Evolutionary conservation across 2,329 filamentous ascomycete species (phyloP), one percentile per base, ranked within the genome.

Genomic region (Blumeria hordei): DNA sequence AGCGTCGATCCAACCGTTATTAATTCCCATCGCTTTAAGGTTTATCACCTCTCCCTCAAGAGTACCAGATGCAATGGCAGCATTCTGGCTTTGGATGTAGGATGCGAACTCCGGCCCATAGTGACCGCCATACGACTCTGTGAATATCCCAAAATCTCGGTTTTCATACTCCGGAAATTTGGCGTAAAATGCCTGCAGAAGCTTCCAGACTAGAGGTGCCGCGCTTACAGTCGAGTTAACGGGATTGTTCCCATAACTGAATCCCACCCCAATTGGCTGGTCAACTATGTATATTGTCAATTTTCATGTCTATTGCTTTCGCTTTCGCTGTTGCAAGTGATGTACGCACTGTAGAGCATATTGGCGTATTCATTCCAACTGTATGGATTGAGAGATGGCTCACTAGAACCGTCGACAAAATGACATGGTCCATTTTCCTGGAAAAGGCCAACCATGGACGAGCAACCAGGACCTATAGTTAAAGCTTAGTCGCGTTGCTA

Each of bases 101-200:
- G 69, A 66, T 14, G 72, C 70, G 44, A 58, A 58, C 49, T 56
- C 57, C 0, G 77, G 77, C 0, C 74, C 74, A 59, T 76, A 78
- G 56, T 75, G 72, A n/a, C 76, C 75, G 32, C 76, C 76, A 57
- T 79, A 79, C 5, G 62, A 63, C 44, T 73, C 69, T 5, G 73
- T 71, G 54, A 72, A 76, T 55, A 79, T 68, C 3, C 72, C 71
- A 56, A 77, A 73, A 58, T 76, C 69, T n/a, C 71, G 70, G 57
- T 80, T 73, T 62, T 75, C 71, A 62, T 83, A 82, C 34, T 72
- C 70, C 0, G 77, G 78, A 56, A 84, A 84, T 34, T 77, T 73
- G 4, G 74, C 70, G 55, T 79, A 77, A 70, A 80, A 85, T 1
- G 72, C 71, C 62, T 79, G 75, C 51, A 77, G 63, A n/a, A 78